A percentile compares a stretch with the other conserved stretches of the same genome.
Evolutionary conservation across 2,329 filamentous ascomycete species (phyloP).

Genomic region (Neonectria faginata): DNA sequence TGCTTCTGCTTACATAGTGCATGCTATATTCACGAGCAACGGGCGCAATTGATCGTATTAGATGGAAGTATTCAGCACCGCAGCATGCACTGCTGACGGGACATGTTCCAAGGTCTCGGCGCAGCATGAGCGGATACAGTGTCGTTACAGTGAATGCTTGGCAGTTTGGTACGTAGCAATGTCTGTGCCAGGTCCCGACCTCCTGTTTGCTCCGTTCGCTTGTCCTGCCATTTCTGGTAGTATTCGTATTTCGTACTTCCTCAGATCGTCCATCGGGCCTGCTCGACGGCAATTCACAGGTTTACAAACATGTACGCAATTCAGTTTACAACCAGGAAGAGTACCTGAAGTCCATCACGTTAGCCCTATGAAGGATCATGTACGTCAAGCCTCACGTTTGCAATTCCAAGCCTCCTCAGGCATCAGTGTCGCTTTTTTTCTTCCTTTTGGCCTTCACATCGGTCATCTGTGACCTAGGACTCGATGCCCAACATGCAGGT

Average conservation of each 20-base stretch:
- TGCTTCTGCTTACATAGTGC: neutral
- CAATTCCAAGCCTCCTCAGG: constrained; percentile 8
- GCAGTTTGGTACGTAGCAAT: neutral
- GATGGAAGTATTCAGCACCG: neutral
- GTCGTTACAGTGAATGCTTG: neutral
- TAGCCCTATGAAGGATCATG: constrained; percentile 6
- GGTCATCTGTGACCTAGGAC: neutral
- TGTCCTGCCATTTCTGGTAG: neutral
- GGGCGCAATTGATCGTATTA: constrained; percentile 9
- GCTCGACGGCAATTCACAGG: neutral
- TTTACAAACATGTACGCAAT: neutral
- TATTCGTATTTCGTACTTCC: neutral
- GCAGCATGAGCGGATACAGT: constrained; percentile 13
- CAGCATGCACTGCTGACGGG: constrained; percentile 11
- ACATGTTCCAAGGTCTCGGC: neutral
- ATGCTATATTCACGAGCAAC: neutral
- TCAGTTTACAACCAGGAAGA: neutral
- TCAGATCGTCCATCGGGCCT: constrained; percentile 3
- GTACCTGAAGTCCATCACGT: neutral
- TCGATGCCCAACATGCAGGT: constrained; percentile 19
- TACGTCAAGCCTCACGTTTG: constrained; percentile 6
- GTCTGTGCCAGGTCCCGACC: neutral
- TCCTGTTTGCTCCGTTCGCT: neutral
- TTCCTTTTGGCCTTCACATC: neutral
- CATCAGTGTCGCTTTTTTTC: constrained; percentile 6